Evolutionary conservation across 2,329 filamentous ascomycete species (phyloP), one percentile per base, ranked within the genome.

Genomic region (Grosmannia serpens): DNA sequence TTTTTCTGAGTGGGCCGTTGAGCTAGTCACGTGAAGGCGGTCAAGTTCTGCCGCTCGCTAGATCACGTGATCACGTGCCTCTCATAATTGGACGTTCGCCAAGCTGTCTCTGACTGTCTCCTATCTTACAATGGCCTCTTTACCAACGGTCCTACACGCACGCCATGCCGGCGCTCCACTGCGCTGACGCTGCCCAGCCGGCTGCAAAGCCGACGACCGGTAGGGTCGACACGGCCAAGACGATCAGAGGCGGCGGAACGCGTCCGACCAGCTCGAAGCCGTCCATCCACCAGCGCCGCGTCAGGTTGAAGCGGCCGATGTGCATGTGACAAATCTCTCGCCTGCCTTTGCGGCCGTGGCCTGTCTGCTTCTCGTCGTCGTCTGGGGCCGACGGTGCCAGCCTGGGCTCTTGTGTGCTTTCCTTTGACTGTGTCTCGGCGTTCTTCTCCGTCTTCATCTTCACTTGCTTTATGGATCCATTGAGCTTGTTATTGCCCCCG

Each of bases 271-370:
- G 26, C 53, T 60, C 59, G 54, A 57, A 59, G 46, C 59, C 60
- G n/a, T 59, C 55, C 59, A 63, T 59, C 60, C 60, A 63, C 62
- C 62, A 63, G 53, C 59, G 59, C 4, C 62, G 60, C n/a, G 53
- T 49, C 3, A 63, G 53, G 41, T 62, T 61, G 56, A 62, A 58
- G 3, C 56, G 56, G n/a, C 56, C 59, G 24, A 62, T 57, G 44
- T 59, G 59, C 24, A 62, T 35, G 26, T 63, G 59, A 44, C 59
- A 60, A 22, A 63, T 46, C 35, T 61, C 60, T 3, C 57, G 62
- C 17, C 58, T 53, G 20, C 47, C 55, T 9, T 38, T 13, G 22
- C 46, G 54, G 3, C 24, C n/a, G 17, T 3, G 22, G 31, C 51
- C 41, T 13, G 15, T 7, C 26, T 35, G 59, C 31, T 20, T n/a